Evolutionary conservation across 352 stramenopile species (phyloP), one percentile per base, ranked within the genome.

Genomic region (Pythium monospermum): DNA sequence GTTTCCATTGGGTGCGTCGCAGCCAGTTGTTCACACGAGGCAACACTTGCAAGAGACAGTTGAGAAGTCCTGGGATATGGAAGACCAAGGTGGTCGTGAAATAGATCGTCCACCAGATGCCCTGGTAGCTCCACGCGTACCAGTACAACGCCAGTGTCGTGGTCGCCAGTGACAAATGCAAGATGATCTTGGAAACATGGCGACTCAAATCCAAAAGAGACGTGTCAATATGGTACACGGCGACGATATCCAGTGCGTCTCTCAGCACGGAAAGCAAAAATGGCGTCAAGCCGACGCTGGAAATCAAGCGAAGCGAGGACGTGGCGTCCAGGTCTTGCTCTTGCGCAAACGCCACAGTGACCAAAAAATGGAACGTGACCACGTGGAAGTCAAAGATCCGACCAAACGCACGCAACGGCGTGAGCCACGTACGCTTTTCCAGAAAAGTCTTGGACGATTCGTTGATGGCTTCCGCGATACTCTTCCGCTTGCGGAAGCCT

Each of bases 321-420:
- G 82, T 62, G 41, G 87, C 73, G 39, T 83, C 85, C 74, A 97
- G 91, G 23, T 98, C 84, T 44, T 98, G 77, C 46, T 97, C 87
- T 28, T 73, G 71, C 5, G 74, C 76, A 50, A 99, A 98, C 16
- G 94, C 92, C 19, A 98, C 57, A 6, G 94, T 77, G 7, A 77
- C 85, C 19, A 98, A 70, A 13, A 99, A 79, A 57, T 98, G 97
- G 72, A 99, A 99, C 7, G 92, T 90, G 22, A 98, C 73, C 44
- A 99, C 88, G 66, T 99, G 96, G 75, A 97, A 99, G 63, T 98
- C 96, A 42, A 99, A 90, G 37, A 99, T 91, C 19, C 96, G 88
- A 49, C 84, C 87, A 57, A 99, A 93, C 6, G 94, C 93, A 32
- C 98, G 89, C 30, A 99, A 74, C 15, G 93, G 92, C 33, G 95